Conservation (phyloP, 2,329 filamentous ascomycete species). For the Botrytis sinoallii region DNA sequence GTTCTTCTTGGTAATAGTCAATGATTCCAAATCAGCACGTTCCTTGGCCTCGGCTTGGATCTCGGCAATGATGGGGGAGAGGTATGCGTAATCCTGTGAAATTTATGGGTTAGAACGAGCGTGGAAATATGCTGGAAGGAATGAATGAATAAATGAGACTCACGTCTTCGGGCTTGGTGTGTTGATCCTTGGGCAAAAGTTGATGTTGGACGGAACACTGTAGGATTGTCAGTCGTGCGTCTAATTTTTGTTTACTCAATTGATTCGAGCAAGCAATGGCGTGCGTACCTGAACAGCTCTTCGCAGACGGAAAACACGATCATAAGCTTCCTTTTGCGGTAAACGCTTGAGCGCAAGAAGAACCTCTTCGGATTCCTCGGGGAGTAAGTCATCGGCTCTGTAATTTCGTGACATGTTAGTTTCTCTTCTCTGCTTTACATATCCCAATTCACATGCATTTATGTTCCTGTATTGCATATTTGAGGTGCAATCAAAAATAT, state of each 20-base stretch:
- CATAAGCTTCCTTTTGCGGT: slow-evolving; percentile 84
- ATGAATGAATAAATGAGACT: slow-evolving; percentile 23
- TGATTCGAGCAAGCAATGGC: slow-evolving; percentile 23
- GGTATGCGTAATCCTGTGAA: slow-evolving; percentile 60
- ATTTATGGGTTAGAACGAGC: neutral
- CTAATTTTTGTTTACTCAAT: neutral
- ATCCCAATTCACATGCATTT: neutral
- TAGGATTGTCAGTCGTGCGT: slow-evolving; percentile 21
- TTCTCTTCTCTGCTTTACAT: neutral
- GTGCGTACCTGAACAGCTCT: slow-evolving; percentile 79
- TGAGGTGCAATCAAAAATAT: neutral
- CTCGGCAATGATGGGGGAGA: slow-evolving; percentile 64
- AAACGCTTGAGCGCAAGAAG: slow-evolving; percentile 89
- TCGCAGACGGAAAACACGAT: slow-evolving; percentile 95
- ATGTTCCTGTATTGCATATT: neutral
- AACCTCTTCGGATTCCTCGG: slow-evolving; percentile 85
- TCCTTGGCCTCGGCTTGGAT: slow-evolving; percentile 66
- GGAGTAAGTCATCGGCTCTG: slow-evolving; percentile 91
- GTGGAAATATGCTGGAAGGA: neutral
- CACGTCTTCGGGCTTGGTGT: slow-evolving; percentile 67
- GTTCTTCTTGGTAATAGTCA: slow-evolving; percentile 50
- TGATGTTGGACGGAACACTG: slow-evolving; percentile 59
- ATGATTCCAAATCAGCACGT: slow-evolving; percentile 64
- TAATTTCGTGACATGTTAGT: slow-evolving; percentile 27
- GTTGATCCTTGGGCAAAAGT: slow-evolving; percentile 61